Conservation (phyloP, 306 rosid genomes). For the Trifolium repens region DNA sequence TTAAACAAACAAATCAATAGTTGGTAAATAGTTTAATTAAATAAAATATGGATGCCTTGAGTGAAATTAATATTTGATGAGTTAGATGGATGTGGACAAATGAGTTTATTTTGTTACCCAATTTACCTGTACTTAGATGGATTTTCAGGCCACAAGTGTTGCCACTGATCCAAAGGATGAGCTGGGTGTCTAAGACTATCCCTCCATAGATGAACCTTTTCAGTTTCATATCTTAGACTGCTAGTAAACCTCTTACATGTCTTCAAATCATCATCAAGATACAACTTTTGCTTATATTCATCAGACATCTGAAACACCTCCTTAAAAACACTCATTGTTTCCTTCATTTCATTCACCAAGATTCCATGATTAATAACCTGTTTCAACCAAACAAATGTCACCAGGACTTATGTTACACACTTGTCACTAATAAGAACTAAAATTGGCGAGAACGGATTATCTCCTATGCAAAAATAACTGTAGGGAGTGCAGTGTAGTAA, state of each 20-base stretch:
- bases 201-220: conserved; percentile 45
- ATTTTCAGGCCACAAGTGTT: conserved; percentile 44
- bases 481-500: too few species aligned
- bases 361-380: conserved; percentile 48
- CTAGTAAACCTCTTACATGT: conserved; percentile 39
- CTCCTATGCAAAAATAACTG: too few species aligned
- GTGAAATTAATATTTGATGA: too few species aligned
- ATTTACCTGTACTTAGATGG: conserved; percentile 39
- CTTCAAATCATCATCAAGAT: conserved; percentile 32
- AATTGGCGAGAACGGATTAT: too few species aligned
- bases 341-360: conserved; percentile 17
- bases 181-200: conserved; percentile 44
- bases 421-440: too few species aligned
- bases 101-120: too few species aligned
- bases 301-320: conserved; percentile 34
- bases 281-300: conserved; percentile 37
- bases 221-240: conserved; percentile 30
- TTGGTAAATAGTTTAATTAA: too few species aligned
- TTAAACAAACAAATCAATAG: too few species aligned
- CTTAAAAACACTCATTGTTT: conserved; percentile 33
- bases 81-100: too few species aligned
- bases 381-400: not conserved
- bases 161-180: conserved; percentile 44
- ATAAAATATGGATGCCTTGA: too few species aligned
- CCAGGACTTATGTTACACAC: too few species aligned